Base-by-base conservation (phyloP, 1,284 basidiomycete genomes). In the Sanghuangporus baumii region DNA sequence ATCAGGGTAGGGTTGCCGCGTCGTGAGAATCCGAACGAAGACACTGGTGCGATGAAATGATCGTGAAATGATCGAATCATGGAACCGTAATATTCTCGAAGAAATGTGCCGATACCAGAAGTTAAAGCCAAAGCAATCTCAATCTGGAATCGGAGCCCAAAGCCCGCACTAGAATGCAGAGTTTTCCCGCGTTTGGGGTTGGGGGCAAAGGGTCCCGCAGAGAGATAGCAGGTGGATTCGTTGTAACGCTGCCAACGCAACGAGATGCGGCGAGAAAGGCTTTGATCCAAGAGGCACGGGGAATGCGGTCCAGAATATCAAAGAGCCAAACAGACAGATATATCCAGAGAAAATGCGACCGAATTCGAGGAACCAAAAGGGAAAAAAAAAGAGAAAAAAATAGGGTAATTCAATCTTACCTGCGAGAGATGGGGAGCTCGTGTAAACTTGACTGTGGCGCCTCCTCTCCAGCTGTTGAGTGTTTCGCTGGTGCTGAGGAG, bases 1-100 rank as follows among this genome's bases (percentile, higher is more conserved):
- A 57, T 16, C 26, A 57, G 56, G 56, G 31, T 43, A 57, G 56
- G 56, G 56, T 57, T 20, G 56, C 41, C 23, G 2, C 11, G 56
- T 46, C 56, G 56, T 40, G 56, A 20, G 56, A 57, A 47, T 31
- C 38, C 20, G 41, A 46, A 38, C 4, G 41, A 23, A 43, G 38
- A n/a, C 56, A 47, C 38, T 51, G 50, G 7, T 34, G 48, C 5
- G 18, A 23, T 51, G 48, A 23, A 20, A 16, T 51, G 50, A 51
- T 51, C 50, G 50, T 51, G 48, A 23, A 20, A 16, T 51, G 50
- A 51, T 51, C 50, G 50, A 51, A 51, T 34, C 50, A 34, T 51
- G n/a, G 20, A 23, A 26, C 7, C 20, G 20, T 34, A 34, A 23
- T 23, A 34, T 51, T 51, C 18, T 26, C 2, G 26, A 51, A 51